Evolutionary conservation across 306 rosid genomes (phyloP).

Genomic region (Inga leiocalycina): DNA sequence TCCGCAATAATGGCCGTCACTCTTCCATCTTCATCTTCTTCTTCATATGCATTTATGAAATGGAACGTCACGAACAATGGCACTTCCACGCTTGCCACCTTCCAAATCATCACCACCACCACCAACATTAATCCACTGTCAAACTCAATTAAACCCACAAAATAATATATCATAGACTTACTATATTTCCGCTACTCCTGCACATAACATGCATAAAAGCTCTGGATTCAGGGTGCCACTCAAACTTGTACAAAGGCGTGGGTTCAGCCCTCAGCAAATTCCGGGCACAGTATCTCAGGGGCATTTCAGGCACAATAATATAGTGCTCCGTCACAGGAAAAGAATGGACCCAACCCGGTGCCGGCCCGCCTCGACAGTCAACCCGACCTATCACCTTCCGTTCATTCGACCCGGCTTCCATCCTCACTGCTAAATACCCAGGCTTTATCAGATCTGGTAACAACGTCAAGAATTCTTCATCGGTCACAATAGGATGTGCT

Average conservation of each 20-base stretch:
- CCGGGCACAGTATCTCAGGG: conserved; percentile 78
- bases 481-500: conserved; percentile 91
- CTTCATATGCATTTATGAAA: conserved; percentile 92
- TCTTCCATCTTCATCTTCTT: conserved; percentile 81
- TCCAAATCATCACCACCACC: not conserved
- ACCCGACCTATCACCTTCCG: conserved; percentile 79
- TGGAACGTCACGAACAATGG: conserved; percentile 85
- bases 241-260: conserved; percentile 82
- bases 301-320: conserved; percentile 82
- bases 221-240: conserved; percentile 84
- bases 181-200: conserved; percentile 78
- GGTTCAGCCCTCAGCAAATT: conserved; percentile 90
- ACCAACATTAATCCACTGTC: not conserved
- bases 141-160: not conserved
- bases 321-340: conserved; percentile 84
- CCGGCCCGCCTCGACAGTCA: conserved; percentile 62
- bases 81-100: conserved; percentile 92
- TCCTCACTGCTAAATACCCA: conserved; percentile 75
- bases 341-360: conserved; percentile 95
- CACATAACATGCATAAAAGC: conserved; percentile 83
- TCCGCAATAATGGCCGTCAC: conserved; percentile 68
- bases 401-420: conserved; percentile 78
- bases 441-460: conserved; percentile 80
- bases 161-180: conserved; percentile 30
- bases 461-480: conserved; percentile 68